phyloP scores from a whole-genome alignment of 495 filamentous ascomycete species.

The Thozetella sp. region DNA sequence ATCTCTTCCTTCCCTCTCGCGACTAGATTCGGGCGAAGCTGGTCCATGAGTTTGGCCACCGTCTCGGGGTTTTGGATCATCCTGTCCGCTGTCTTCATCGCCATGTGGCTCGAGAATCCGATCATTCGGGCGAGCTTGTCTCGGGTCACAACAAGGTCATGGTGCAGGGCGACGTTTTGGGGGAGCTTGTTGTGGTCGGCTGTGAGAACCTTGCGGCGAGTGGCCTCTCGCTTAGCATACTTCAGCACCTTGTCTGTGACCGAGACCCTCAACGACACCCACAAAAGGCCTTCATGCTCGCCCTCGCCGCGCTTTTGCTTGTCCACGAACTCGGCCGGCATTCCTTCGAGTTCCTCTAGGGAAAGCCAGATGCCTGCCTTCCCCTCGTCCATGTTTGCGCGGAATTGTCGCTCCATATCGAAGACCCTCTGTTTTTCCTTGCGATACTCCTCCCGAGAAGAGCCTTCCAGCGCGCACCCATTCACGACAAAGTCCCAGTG shows the following conservation, averaged over 20 bases:
- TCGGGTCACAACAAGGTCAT: conserved; percentile 68
- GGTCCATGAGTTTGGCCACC: conserved; percentile 68
- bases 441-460: not conserved
- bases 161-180: conserved; percentile 70
- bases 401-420: conserved; percentile 6
- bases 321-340: not conserved
- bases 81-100: conserved; percentile 74
- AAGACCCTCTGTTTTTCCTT: conserved; percentile 2
- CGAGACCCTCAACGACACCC: conserved; percentile 2
- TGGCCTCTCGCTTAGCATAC: conserved; percentile 52
- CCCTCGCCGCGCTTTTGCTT: not conserved
- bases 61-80: conserved; percentile 78
- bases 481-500: conserved; percentile 4
- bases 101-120: conserved; percentile 76
- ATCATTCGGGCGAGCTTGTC: conserved; percentile 76
- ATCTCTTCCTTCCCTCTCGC: conserved; percentile 42
- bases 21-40: conserved; percentile 48
- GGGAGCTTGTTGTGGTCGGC: conserved; percentile 78
- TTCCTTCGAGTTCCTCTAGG: conserved; percentile 4
- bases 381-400: conserved; percentile 5
- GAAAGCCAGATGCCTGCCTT: conserved; percentile 5
- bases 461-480: conserved; percentile 1
- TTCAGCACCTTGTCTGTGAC: not conserved
- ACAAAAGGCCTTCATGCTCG: conserved; percentile 1
- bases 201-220: conserved; percentile 58